Evolutionary conservation across 495 filamentous ascomycete species (phyloP).

Genomic region (Podospora fimiseda): DNA sequence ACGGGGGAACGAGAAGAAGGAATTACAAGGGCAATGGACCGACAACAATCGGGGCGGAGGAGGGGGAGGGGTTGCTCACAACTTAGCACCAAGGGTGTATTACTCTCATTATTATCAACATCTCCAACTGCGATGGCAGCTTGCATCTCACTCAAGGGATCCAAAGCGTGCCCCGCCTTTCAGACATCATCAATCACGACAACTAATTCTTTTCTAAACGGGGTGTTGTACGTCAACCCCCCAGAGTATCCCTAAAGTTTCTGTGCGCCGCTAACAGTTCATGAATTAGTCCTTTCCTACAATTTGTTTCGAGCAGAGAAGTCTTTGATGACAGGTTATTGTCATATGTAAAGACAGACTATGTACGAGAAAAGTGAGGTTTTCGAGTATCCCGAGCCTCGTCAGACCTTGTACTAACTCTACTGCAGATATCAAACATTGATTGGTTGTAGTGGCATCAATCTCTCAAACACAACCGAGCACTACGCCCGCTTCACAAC

Average conservation of each 20-base stretch:
- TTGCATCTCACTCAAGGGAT: conserved; percentile 79
- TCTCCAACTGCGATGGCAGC: conserved; percentile 24
- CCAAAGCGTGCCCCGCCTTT: conserved; percentile 79
- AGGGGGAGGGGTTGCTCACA: conserved; percentile 4
- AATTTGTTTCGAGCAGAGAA: conserved; percentile 65
- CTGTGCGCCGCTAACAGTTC: conserved; percentile 1
- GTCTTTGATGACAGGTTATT: conserved; percentile 74
- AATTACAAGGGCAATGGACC: conserved; percentile 11
- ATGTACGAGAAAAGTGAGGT: conserved; percentile 67
- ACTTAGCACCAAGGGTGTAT: conserved; percentile 5
- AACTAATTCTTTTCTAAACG: conserved; percentile 55
- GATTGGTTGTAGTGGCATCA: conserved; percentile 75
- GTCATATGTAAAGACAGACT: conserved; percentile 66
- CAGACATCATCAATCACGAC: conserved; percentile 75
- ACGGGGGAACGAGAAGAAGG: not conserved
- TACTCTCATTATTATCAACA: conserved; percentile 19
- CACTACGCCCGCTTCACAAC: conserved; percentile 93
- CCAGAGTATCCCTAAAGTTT: not conserved
- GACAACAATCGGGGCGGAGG: not conserved
- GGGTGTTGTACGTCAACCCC: conserved; percentile 63
- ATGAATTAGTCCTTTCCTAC: conserved; percentile 69
- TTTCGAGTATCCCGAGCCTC: too few species aligned
- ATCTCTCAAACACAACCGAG: conserved; percentile 71
- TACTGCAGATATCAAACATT: conserved; percentile 58
- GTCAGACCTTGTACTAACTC: conserved; percentile 11